These are phyloP conservation scores for Selaginella tamariscina DNA, from an alignment of 75 land plant species.

Conservation along the genomic window DNA sequence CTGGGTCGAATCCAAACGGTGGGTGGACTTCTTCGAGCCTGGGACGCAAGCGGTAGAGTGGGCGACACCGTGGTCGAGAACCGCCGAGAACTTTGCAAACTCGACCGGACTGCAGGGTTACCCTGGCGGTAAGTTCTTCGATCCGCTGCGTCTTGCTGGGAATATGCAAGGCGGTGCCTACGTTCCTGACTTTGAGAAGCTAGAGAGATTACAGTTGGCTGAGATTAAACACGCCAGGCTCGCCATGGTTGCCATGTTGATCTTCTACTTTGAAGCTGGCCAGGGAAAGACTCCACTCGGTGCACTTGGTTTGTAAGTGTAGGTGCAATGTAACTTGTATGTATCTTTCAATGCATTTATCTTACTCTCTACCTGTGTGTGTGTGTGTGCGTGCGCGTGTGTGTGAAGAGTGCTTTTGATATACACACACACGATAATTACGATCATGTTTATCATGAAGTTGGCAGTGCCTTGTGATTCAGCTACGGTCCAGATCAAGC, in stretches of 20 bases:
- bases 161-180: constrained; percentile 51
- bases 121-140: constrained; percentile 96
- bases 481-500: too few relatives aligned
- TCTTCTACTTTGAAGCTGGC: constrained; percentile 97
- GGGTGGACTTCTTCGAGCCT: constrained; percentile 88
- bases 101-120: constrained; percentile 93
- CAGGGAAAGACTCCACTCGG: constrained; percentile 93
- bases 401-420: too few relatives aligned
- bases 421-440: too few relatives aligned
- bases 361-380: too few relatives aligned
- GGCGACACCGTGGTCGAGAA: constrained; percentile 95
- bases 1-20: constrained; percentile 94
- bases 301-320: constrained; percentile 69
- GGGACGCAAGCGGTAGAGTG: constrained; percentile 85
- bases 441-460: too few relatives aligned
- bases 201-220: constrained; percentile 78
- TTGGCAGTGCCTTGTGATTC: too few relatives aligned
- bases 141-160: constrained; percentile 64
- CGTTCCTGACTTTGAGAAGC: constrained; percentile 58
- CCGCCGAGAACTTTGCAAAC: constrained; percentile 83
- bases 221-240: constrained; percentile 93
- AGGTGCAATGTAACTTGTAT: too few relatives aligned
- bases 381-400: too few relatives aligned
- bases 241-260: constrained; percentile 95
- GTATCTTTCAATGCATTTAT: too few relatives aligned